Conservation (phyloP, 2,329 filamentous ascomycete species). For the Fusarium stilboides region DNA sequence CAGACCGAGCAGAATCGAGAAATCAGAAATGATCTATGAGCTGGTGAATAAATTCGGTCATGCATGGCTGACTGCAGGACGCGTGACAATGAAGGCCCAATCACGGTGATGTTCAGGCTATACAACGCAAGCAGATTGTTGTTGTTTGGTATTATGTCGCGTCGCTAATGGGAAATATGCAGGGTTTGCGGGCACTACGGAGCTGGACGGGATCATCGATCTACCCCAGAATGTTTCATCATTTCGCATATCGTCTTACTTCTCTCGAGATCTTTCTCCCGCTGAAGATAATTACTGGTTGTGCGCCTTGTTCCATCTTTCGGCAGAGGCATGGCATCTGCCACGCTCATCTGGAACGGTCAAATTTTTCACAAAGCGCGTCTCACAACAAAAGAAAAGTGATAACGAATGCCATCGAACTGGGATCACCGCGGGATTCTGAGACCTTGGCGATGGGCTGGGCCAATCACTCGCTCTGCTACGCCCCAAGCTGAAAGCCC, state of each 20-base stretch:
- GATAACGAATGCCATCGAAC: neutral
- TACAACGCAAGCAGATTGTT: neutral
- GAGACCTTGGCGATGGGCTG: constrained; percentile 27
- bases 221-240: constrained; percentile 22
- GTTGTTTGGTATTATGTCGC: neutral
- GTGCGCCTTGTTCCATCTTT: neutral
- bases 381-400: constrained; percentile 14
- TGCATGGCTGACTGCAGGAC: no score
- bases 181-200: constrained; percentile 11
- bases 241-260: neutral
- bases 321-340: neutral
- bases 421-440: constrained; percentile 24
- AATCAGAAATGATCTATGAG: neutral
- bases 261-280: neutral
- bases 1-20: constrained; percentile 4
- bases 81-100: neutral
- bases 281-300: neutral
- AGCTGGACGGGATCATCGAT: constrained; percentile 10
- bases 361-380: neutral
- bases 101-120: neutral
- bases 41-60: neutral
- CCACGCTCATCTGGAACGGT: neutral
- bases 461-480: constrained; percentile 28
- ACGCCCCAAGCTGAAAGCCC: constrained; percentile 35
- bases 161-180: neutral